phyloP scores from a whole-genome alignment of 1,284 basidiomycete species.

The Ganoderma lucidum region DNA sequence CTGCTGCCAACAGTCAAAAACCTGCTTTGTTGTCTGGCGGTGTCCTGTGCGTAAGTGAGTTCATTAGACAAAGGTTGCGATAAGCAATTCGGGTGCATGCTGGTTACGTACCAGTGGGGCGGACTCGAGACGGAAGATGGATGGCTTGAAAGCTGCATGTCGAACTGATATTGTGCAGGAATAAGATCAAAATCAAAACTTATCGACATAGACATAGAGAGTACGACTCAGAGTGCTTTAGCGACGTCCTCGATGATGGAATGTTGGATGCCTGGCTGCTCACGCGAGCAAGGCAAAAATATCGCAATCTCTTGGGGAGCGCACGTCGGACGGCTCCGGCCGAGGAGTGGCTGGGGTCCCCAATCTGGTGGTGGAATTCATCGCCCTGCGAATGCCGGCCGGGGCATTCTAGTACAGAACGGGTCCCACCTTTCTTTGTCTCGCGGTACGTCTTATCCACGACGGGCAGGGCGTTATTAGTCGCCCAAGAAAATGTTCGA shows the following conservation, averaged over 20 bases:
- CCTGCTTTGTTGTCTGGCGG: not conserved
- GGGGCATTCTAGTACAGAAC: not conserved
- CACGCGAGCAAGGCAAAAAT: not conserved
- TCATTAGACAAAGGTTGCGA: not conserved
- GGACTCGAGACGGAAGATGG: not conserved
- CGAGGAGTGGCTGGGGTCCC: not conserved
- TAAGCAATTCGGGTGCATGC: not conserved
- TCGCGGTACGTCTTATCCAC: too few species aligned
- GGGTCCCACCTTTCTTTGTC: too few species aligned
- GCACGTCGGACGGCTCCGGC: not conserved
- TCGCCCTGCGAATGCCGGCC: not conserved
- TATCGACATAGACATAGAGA: not conserved
- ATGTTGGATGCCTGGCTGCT: not conserved
- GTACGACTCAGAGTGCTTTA: not conserved
- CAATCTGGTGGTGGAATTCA: too few species aligned
- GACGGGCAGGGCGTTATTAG: too few species aligned
- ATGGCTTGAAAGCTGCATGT: not conserved
- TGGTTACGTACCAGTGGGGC: not conserved
- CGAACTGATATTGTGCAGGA: not conserved
- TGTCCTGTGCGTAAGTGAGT: not conserved
- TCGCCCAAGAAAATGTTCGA: too few species aligned
- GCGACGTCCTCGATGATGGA: not conserved
- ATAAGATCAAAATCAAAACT: not conserved
- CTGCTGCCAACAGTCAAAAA: not conserved
- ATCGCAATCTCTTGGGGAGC: not conserved